phyloP scores from a whole-genome alignment of 768 basidiomycete genomes.

The Boletus sp. region DNA sequence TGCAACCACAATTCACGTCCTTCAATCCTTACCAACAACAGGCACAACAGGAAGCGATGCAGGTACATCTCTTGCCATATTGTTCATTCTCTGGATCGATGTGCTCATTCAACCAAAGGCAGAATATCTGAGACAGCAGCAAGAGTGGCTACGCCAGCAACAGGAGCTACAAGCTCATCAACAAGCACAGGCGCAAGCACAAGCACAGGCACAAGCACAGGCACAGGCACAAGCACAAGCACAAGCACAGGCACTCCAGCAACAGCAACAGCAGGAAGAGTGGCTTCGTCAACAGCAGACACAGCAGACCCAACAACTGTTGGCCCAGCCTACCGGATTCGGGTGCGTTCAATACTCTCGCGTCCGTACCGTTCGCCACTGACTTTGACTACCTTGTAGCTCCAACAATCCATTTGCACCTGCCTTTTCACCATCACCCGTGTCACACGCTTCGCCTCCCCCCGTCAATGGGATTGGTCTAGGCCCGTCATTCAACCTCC shows the following conservation, averaged over 20 bases:
- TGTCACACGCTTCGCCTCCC: conserved; percentile 35
- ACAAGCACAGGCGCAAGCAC: conserved; percentile 40
- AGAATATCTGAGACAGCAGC: conserved; percentile 50
- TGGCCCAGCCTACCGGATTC: conserved; percentile 71
- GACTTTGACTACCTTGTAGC: conserved; percentile 42
- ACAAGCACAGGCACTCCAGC: conserved; percentile 34
- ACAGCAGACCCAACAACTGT: conserved; percentile 45
- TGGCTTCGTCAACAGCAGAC: conserved; percentile 64
- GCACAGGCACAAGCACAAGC: conserved; percentile 33
- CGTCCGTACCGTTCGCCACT: conserved; percentile 11
- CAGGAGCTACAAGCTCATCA: conserved; percentile 44
- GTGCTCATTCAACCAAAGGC: conserved; percentile 32
- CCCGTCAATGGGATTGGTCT: conserved; percentile 30
- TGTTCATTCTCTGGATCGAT: background rate
- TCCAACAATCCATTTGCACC: conserved; percentile 96
- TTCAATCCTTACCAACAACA: conserved; percentile 97
- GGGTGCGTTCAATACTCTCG: conserved; percentile 44
- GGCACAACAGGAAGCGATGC: conserved; percentile 84
- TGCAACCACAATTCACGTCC: conserved; percentile 85
- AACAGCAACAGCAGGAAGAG: conserved; percentile 52
- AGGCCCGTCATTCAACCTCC: conserved; percentile 63
- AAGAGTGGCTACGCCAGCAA: conserved; percentile 73
- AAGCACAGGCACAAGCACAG: conserved; percentile 35
- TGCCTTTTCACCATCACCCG: conserved; percentile 29
- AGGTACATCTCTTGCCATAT: conserved; percentile 34